Evolutionary conservation across 257 asterid species (phyloP).

Genomic region (Nicotiana otophora): DNA sequence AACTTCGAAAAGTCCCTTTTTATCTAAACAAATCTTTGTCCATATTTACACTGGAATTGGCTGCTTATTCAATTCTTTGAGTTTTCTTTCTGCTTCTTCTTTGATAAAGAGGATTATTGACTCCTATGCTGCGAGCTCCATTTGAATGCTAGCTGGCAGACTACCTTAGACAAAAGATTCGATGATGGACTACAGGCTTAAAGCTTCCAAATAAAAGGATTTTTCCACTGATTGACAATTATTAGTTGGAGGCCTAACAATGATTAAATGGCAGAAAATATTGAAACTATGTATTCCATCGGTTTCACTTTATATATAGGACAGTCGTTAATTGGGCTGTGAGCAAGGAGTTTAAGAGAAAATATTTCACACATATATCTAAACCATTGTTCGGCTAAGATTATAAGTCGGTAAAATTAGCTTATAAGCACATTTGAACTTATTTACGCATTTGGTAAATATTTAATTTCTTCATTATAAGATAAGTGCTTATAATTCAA

Average conservation of each 20-base stretch:
- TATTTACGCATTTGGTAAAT: no score
- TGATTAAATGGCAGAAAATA: background rate
- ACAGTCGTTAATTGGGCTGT: background rate
- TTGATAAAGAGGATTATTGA: background rate
- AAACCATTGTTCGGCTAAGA: no score
- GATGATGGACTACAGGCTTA: background rate
- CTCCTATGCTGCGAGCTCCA: background rate
- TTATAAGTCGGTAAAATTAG: no score
- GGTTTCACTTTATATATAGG: background rate
- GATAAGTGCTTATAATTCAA: no score
- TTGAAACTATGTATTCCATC: background rate
- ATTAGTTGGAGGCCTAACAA: background rate
- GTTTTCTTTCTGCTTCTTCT: background rate
- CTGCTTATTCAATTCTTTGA: background rate
- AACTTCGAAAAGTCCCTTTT: background rate
- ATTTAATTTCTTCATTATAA: no score
- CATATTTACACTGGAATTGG: background rate
- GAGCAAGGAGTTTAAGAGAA: no score
- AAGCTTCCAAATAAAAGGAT: background rate
- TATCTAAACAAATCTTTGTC: background rate
- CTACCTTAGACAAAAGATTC: background rate
- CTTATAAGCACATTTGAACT: no score
- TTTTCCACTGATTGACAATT: background rate
- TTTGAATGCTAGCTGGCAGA: slow-evolving; percentile 5
- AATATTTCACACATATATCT: no score